phyloP scores from a whole-genome alignment of 352 stramenopile species.

The Pythium scleroteichum region DNA sequence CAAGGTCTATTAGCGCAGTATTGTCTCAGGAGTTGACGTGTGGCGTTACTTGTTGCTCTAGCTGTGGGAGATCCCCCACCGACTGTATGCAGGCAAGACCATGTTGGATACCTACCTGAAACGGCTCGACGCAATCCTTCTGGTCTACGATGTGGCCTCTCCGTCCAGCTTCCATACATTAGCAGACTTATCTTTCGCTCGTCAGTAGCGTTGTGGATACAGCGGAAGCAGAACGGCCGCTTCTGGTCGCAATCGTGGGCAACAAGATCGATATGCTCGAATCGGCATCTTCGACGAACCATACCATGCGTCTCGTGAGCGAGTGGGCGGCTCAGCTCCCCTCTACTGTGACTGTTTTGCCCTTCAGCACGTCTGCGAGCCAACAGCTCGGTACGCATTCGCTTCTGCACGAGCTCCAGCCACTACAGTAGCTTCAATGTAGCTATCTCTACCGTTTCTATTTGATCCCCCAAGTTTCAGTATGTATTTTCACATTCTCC shows the following conservation, averaged over 20 bases:
- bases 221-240: not conserved
- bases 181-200: conserved; percentile 29
- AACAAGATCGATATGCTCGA: conserved; percentile 22
- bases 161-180: conserved; percentile 33
- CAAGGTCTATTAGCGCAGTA: no score
- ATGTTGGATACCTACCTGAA: conserved; percentile 52
- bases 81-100: conserved; percentile 42
- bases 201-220: not conserved
- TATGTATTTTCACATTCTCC: not conserved
- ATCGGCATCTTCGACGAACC: not conserved
- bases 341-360: not conserved
- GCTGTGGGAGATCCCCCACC: conserved; percentile 65
- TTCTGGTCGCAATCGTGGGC: conserved; percentile 11
- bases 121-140: conserved; percentile 31
- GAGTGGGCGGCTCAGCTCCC: conserved; percentile 1
- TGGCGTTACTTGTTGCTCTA: no score
- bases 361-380: conserved; percentile 7
- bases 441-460: conserved; percentile 12
- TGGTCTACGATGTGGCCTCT: conserved; percentile 46
- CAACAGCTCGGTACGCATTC: conserved; percentile 13
- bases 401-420: conserved; percentile 12
- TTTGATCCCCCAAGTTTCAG: not conserved
- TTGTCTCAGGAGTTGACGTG: no score
- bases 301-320: conserved; percentile 3
- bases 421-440: conserved; percentile 5